phyloP scores from a whole-genome alignment of 2,329 filamentous ascomycete genomes.

The Cadophora luteo-olivacea region DNA sequence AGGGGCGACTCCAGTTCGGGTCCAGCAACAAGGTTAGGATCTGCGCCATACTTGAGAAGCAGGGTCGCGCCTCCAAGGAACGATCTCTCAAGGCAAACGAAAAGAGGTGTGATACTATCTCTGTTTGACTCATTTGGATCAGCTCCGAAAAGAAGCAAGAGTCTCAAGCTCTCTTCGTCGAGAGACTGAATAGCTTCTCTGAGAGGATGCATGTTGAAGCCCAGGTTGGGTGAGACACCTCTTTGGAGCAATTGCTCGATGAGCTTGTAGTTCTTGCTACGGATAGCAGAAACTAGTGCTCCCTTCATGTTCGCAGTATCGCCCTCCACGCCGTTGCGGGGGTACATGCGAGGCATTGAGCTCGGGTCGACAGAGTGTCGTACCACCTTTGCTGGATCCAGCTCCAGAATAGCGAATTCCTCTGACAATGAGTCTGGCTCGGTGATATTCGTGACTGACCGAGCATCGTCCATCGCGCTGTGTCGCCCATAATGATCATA shows the following conservation, averaged over 20 bases:
- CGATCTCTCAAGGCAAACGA: slow-evolving; percentile 56
- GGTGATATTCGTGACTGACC: slow-evolving; percentile 40
- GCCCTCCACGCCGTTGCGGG: slow-evolving; percentile 52
- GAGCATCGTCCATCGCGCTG: slow-evolving; percentile 40
- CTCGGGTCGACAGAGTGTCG: slow-evolving; percentile 57
- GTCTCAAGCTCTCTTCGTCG: slow-evolving; percentile 60
- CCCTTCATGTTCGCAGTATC: slow-evolving; percentile 53
- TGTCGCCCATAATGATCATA: slow-evolving; percentile 27
- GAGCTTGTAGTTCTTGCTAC: slow-evolving; percentile 61
- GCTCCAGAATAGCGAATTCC: slow-evolving; percentile 48
- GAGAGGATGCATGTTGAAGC: slow-evolving; percentile 54
- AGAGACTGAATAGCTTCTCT: slow-evolving; percentile 58
- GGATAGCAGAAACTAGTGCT: slow-evolving; percentile 60
- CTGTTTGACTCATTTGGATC: slow-evolving; percentile 60
- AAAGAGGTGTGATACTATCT: slow-evolving; percentile 58
- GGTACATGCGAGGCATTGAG: slow-evolving; percentile 58
- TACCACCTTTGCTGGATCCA: slow-evolving; percentile 52
- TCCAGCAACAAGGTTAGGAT: slow-evolving; percentile 59
- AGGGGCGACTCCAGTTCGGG: slow-evolving; percentile 62
- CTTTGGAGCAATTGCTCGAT: slow-evolving; percentile 64
- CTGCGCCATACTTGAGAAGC: slow-evolving; percentile 69
- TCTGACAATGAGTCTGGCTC: slow-evolving; percentile 47
- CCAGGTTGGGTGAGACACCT: slow-evolving; percentile 59
- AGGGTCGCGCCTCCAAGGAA: slow-evolving; percentile 63
- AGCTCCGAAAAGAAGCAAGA: slow-evolving; percentile 63